These are phyloP conservation scores for Dendrocalamus sinicus DNA, from an alignment of 176 grass and related monocot species.

Conservation along the genomic window DNA sequence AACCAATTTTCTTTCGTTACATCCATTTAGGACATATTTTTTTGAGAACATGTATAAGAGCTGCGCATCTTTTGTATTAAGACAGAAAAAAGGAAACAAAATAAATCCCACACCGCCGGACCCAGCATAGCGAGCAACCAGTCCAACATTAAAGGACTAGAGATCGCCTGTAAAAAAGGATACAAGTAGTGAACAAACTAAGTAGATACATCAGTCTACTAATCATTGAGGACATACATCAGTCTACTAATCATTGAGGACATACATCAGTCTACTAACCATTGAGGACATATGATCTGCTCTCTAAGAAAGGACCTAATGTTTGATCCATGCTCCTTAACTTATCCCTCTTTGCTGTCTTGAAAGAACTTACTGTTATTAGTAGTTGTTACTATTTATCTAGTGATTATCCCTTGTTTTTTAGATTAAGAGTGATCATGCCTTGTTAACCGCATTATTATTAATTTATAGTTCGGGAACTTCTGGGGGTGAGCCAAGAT, in stretches of 20 bases:
- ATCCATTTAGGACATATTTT: not conserved
- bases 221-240: not conserved
- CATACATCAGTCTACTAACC: not conserved
- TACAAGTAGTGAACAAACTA: not conserved
- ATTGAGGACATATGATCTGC: not conserved
- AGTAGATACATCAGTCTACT: not conserved
- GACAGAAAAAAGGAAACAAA: not conserved
- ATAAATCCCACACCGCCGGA: not conserved
- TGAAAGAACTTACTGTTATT: not conserved
- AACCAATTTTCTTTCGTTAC: not conserved
- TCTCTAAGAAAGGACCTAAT: not conserved
- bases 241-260: not conserved
- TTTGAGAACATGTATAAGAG: not conserved
- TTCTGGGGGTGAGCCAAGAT: slow-evolving; percentile 70
- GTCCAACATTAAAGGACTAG: slow-evolving; percentile 11
- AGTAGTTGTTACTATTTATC: slow-evolving; percentile 3
- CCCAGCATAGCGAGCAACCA: slow-evolving; percentile 3
- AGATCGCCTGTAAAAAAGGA: not conserved
- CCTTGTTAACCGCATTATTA: not conserved
- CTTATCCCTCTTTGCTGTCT: not conserved
- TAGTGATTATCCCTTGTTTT: not conserved
- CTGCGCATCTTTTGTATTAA: not conserved
- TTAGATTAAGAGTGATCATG: no score
- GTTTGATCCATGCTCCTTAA: slow-evolving; percentile 3
- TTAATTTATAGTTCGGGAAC: slow-evolving; percentile 64